phyloP scores from a whole-genome alignment of 78 protist genomes.

The Creolimax fragrantissima region DNA sequence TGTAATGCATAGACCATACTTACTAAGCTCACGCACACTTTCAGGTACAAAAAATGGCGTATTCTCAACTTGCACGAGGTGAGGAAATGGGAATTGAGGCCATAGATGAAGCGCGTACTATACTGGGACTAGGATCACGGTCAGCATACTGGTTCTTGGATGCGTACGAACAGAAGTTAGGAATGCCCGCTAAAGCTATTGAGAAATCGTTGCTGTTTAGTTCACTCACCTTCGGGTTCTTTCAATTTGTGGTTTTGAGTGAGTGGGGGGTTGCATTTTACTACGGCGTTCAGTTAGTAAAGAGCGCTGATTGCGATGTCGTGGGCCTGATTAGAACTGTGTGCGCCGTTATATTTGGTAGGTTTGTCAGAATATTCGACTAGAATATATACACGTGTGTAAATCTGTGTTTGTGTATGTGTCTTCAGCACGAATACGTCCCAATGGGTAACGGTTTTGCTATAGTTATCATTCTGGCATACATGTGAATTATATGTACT shows the following conservation, averaged over 20 bases:
- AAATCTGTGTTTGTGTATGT: too few relatives aligned
- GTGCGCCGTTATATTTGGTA: background rate
- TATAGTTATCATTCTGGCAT: too few relatives aligned
- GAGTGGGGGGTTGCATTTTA: background rate
- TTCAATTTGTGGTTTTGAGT: background rate
- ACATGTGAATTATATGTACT: too few relatives aligned
- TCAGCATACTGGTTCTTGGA: background rate
- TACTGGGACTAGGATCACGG: background rate
- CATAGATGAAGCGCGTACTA: background rate
- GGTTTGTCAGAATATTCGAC: too few relatives aligned
- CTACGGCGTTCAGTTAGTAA: background rate
- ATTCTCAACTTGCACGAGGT: too few relatives aligned
- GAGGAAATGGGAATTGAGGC: background rate
- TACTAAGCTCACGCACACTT: too few relatives aligned
- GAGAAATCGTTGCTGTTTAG: background rate
- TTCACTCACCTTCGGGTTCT: background rate
- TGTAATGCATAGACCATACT: too few relatives aligned
- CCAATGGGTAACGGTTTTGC: too few relatives aligned
- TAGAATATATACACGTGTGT: too few relatives aligned
- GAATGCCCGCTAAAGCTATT: background rate
- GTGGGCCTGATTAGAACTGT: background rate
- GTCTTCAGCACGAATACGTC: too few relatives aligned
- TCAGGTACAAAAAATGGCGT: too few relatives aligned
- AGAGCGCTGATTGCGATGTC: background rate
- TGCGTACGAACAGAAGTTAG: background rate